Percentiles rank a stretch among this genome's conserved stretches.
phyloP scores from a whole-genome alignment of 2,329 filamentous ascomycete genomes.

The Cytospora paraplurivora region DNA sequence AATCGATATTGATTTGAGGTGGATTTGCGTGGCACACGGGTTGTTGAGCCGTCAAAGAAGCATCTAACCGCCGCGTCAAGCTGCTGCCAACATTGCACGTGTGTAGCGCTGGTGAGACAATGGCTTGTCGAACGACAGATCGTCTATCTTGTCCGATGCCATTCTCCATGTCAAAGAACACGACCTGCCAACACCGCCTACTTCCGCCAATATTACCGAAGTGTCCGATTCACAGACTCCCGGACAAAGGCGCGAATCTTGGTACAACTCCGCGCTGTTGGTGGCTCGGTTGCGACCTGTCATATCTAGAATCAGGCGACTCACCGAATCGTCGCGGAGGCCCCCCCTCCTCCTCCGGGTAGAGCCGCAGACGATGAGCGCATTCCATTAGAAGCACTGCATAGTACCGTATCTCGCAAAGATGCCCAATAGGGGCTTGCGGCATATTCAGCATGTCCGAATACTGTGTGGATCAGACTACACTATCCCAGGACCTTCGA shows the following conservation, averaged over 20 bases:
- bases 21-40: not conserved
- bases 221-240: not conserved
- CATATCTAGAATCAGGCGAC: not conserved
- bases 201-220: not conserved
- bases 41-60: conserved; percentile 28
- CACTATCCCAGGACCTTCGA: not conserved
- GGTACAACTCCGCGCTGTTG: not conserved
- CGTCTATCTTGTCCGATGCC: conserved; percentile 16
- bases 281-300: not conserved
- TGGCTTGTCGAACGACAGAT: conserved; percentile 16
- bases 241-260: not conserved
- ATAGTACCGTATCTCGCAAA: not conserved
- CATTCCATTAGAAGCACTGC: not conserved
- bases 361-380: not conserved
- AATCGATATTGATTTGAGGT: conserved; percentile 9
- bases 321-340: not conserved
- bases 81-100: conserved; percentile 24
- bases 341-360: not conserved
- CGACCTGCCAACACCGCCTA: conserved; percentile 12
- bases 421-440: not conserved
- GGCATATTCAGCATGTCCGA: not conserved
- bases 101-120: conserved; percentile 19
- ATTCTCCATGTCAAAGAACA: conserved; percentile 1
- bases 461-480: not conserved
- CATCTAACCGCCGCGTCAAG: conserved; percentile 20